phyloP scores from a whole-genome alignment of 108 stramenopile species.

The Seminavis robusta region DNA sequence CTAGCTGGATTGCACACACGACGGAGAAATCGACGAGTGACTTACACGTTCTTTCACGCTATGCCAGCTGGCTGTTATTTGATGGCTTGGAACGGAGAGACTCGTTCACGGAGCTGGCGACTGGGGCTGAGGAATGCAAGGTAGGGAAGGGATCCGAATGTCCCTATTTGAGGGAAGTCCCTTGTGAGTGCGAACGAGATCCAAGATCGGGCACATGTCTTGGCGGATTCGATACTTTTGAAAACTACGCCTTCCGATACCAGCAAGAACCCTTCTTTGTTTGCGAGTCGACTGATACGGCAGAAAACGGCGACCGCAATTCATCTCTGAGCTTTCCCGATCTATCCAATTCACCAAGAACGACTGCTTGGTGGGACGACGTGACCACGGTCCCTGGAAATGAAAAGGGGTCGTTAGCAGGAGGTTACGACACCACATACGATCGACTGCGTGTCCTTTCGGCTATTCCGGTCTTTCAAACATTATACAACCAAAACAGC shows the following conservation, averaged over 20 bases:
- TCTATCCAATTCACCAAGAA: constrained; percentile 22
- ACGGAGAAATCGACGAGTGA: constrained; percentile 31
- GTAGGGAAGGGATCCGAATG: background rate
- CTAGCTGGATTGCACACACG: constrained; percentile 20
- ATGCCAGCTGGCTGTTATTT: constrained; percentile 50
- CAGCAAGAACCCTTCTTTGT: too few species aligned
- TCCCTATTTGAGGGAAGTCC: background rate
- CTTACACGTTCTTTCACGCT: constrained; percentile 33
- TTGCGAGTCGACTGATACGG: too few species aligned
- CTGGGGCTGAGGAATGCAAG: constrained; percentile 50
- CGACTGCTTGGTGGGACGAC: constrained; percentile 42
- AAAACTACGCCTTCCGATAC: too few species aligned
- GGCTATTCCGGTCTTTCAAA: too few species aligned
- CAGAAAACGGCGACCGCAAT: constrained; percentile 35
- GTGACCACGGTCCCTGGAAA: constrained; percentile 28
- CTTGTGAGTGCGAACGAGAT: too few species aligned
- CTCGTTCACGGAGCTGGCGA: constrained; percentile 27
- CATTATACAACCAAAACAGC: too few species aligned
- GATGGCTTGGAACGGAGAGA: constrained; percentile 34
- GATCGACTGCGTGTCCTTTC: constrained; percentile 42
- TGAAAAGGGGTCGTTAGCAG: constrained; percentile 15
- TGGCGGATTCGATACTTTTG: too few species aligned
- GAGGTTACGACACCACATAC: constrained; percentile 45
- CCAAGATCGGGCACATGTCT: too few species aligned
- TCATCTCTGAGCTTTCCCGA: constrained; percentile 18